phyloP scores from a whole-genome alignment of 768 basidiomycete species.

The Amanita subjunquillea region DNA sequence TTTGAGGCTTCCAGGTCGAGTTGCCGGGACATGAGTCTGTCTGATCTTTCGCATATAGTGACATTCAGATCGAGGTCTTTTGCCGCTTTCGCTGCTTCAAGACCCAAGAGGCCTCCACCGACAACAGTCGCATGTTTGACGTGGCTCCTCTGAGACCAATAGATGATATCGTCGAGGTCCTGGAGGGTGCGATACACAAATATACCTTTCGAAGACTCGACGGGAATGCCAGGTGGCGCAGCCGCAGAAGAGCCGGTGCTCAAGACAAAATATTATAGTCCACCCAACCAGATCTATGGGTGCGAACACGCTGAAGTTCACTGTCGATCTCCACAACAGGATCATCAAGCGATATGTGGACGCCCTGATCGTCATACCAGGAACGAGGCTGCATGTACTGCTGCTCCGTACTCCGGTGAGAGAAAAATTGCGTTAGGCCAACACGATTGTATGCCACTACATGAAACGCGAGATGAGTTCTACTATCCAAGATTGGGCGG shows the following conservation, averaged over 20 bases:
- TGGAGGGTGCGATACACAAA: constrained; percentile 68
- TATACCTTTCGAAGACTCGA: constrained; percentile 36
- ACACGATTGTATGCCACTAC: constrained; percentile 5
- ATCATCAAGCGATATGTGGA: background rate
- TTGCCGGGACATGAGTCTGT: constrained; percentile 17
- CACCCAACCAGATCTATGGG: constrained; percentile 24
- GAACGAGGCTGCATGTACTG: constrained; percentile 2
- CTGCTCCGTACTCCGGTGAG: background rate
- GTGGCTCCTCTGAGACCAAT: constrained; percentile 37
- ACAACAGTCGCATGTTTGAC: constrained; percentile 45
- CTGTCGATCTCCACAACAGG: constrained; percentile 1
- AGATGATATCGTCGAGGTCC: constrained; percentile 54
- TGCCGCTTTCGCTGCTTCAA: constrained; percentile 68
- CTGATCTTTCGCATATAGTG: constrained; percentile 3
- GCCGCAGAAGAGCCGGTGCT: constrained; percentile 62
- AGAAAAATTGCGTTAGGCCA: constrained; percentile 4
- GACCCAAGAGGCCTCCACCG: constrained; percentile 62
- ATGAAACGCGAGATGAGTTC: no score
- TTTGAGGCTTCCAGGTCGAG: constrained; percentile 19
- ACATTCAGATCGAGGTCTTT: constrained; percentile 39
- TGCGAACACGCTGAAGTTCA: background rate
- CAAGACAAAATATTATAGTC: constrained; percentile 51
- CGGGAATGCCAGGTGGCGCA: constrained; percentile 47
- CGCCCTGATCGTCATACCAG: background rate
- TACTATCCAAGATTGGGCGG: background rate